phyloP scores from a whole-genome alignment of 2,329 filamentous ascomycete genomes.

The Beauveria sp. region DNA sequence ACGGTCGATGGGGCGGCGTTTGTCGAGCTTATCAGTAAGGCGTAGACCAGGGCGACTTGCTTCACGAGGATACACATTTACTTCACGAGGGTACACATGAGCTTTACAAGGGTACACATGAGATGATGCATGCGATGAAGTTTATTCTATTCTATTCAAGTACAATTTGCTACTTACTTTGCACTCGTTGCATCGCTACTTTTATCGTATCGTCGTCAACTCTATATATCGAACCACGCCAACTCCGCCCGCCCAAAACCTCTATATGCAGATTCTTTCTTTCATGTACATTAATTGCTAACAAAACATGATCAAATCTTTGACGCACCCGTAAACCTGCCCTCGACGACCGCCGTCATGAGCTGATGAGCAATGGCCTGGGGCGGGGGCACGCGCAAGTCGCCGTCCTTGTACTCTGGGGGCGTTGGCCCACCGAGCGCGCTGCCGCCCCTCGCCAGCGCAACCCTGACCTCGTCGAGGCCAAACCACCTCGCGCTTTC shows the following conservation, averaged over 20 bases:
- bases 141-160: conserved; percentile 2
- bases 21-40: background rate
- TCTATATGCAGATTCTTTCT: background rate
- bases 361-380: conserved; percentile 92
- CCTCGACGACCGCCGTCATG: conserved; percentile 69
- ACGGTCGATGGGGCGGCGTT: conserved; percentile 31
- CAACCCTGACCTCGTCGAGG: conserved; percentile 71
- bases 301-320: conserved; percentile 37
- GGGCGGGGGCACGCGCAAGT: conserved; percentile 68
- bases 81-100: background rate
- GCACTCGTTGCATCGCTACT: background rate
- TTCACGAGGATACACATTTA: background rate
- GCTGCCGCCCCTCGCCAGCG: conserved; percentile 57
- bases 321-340: conserved; percentile 52
- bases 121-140: background rate
- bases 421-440: conserved; percentile 57
- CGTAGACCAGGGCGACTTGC: background rate
- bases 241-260: background rate
- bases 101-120: too few species aligned
- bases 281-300: background rate
- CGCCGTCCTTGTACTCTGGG: conserved; percentile 65
- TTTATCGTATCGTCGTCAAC: conserved; percentile 2
- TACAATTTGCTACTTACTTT: background rate
- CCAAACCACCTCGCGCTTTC: conserved; percentile 85
- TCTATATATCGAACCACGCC: background rate